Percentiles rank a stretch among this genome's conserved stretches.
Evolutionary conservation across 306 rosid genomes (phyloP).

Genomic region (Pterocarpus santalinus): DNA sequence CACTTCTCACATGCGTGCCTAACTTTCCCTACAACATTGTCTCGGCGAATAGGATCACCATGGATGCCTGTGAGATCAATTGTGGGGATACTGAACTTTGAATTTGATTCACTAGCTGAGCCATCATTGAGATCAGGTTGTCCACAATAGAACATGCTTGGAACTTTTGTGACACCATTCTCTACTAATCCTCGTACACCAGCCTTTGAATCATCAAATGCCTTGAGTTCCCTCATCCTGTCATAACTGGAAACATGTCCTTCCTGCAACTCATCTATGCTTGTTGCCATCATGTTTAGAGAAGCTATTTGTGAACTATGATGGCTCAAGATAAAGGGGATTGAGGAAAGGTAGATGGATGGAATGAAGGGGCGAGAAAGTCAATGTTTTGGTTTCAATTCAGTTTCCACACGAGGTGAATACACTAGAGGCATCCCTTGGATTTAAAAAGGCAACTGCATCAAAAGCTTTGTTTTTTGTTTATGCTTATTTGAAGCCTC

Average conservation of each 20-base stretch:
- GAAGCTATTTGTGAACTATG: constrained; percentile 13
- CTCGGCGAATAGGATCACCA: constrained; percentile 13
- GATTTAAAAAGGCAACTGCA: background rate
- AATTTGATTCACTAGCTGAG: background rate
- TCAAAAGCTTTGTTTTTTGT: background rate
- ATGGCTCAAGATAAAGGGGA: constrained; percentile 13
- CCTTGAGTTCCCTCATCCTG: constrained; percentile 18
- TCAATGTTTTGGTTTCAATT: background rate
- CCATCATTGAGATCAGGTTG: background rate
- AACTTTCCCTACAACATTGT: constrained; percentile 42
- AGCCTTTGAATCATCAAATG: constrained; percentile 35
- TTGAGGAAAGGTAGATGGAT: constrained; percentile 6
- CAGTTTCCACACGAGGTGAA: background rate
- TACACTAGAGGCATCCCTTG: background rate
- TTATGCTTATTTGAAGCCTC: background rate
- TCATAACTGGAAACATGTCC: constrained; percentile 5
- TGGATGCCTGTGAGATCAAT: constrained; percentile 50
- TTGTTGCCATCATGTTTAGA: constrained; percentile 22
- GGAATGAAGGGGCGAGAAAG: background rate
- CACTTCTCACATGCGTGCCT: constrained; percentile 47
- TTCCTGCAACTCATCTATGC: background rate
- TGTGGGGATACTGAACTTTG: constrained; percentile 46
- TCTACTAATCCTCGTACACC: constrained; percentile 44
- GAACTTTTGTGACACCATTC: constrained; percentile 42
- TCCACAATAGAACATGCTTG: constrained; percentile 36